Base-by-base conservation (phyloP, 257 asterid species). In the Perilla frutescens region DNA sequence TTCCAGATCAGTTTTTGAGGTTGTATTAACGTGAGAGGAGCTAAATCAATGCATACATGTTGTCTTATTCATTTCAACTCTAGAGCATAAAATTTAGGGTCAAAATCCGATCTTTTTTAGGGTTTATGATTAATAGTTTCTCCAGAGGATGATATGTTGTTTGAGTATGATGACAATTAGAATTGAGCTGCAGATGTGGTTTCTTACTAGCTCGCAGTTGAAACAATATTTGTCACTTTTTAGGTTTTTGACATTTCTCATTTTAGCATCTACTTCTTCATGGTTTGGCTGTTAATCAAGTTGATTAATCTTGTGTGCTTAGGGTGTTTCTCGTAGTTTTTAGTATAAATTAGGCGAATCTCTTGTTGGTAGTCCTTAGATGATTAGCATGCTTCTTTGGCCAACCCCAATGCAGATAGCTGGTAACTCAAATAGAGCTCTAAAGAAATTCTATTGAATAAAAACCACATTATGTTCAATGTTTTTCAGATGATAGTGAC, bases 361-460 rank as follows among this genome's bases (percentile, higher is more conserved):
- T 49, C n/a, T 34, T 32, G 44, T 59, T 51, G 44, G 11, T 8
- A 13, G 75, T 40, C 6, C 32, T 61, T 3, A 56, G 13, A 7
- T 70, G 36, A 43, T 41, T 56, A 58, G n/a, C 75, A 57, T 70
- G 48, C 66, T 57, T 26, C 58, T 57, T 26, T 58, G 67, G 67
- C 14, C 64, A 58, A 43, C 56, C 44, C 67, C 43, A 69, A 51
- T 8, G 50, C 34, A 51, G 73, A 40, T 8, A 40, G 55, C 13
- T 51, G 41, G 74, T 3, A 4, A 54, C 41, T 61, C 49, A 14
- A 39, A 61, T 39, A 56, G 65, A 69, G 65, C 44, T 69, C 66
- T 13, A 14, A 2, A 40, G 2, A 32, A 8, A 14, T 62, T 62
- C 11, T 39, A n/a, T 41, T 45, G 50, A 44, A 20, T 32, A 29